Evolutionary conservation across 148 eudicot species (phyloP).

Genomic region (Chenopodium album): DNA sequence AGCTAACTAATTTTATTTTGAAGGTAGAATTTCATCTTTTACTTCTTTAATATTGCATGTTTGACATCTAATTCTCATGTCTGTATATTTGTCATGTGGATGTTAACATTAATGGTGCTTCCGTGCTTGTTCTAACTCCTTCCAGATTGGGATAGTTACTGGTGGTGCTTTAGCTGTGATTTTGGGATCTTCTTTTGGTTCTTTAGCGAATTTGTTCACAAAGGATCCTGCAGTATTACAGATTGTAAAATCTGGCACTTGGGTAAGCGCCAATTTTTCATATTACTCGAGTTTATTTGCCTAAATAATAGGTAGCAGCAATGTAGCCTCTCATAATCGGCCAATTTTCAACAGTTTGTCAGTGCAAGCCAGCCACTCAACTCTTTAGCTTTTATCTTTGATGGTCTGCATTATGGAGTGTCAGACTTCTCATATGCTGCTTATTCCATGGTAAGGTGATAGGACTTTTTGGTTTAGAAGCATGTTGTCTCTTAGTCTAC

Average conservation of each 20-base stretch:
- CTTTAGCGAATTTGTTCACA: constrained; percentile 69
- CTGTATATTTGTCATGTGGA: background rate
- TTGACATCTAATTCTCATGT: background rate
- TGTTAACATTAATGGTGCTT: background rate
- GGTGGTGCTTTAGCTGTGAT: constrained; percentile 66
- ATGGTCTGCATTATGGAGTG: constrained; percentile 88
- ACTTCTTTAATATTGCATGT: background rate
- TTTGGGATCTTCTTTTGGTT: constrained; percentile 67
- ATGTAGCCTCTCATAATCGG: background rate
- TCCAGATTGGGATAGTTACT: constrained; percentile 64
- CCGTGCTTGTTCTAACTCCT: constrained; percentile 16
- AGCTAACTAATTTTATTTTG: constrained; percentile 59
- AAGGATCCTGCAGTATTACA: constrained; percentile 63
- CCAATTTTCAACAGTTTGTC: constrained; percentile 56
- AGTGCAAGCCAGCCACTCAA: constrained; percentile 88
- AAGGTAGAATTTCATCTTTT: constrained; percentile 42
- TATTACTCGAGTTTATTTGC: background rate
- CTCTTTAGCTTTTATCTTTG: constrained; percentile 86
- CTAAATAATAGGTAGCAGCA: background rate
- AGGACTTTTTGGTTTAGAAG: background rate
- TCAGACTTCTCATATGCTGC: constrained; percentile 91
- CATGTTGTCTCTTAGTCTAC: background rate
- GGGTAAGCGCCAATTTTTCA: constrained; percentile 44
- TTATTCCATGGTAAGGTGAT: constrained; percentile 64
- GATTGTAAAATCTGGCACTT: constrained; percentile 63